Evolutionary conservation across 2,329 filamentous ascomycete species (phyloP).

Genomic region (Fusarium sp.): DNA sequence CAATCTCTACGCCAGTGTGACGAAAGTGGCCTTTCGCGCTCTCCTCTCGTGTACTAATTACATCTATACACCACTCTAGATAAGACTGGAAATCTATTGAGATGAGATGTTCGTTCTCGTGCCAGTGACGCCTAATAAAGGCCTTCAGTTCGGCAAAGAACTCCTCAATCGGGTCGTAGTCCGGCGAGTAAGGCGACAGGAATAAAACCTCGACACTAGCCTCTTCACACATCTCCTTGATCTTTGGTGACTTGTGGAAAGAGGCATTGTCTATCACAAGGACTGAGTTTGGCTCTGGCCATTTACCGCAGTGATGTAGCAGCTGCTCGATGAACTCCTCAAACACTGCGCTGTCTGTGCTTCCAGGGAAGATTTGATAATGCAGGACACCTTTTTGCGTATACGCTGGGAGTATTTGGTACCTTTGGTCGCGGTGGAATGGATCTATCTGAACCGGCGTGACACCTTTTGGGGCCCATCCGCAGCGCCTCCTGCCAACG

Average conservation of each 20-base stretch:
- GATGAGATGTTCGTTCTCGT: conserved; percentile 32
- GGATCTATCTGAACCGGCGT: conserved; percentile 14
- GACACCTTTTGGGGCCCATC: conserved; percentile 17
- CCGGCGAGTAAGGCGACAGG: conserved; percentile 42
- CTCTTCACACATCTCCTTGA: conserved; percentile 48
- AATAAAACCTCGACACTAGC: conserved; percentile 33
- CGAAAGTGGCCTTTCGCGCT: conserved; percentile 27
- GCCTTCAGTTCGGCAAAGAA: conserved; percentile 41
- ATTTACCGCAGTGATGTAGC: conserved; percentile 51
- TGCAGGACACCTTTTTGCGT: conserved; percentile 45
- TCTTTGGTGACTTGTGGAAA: conserved; percentile 47
- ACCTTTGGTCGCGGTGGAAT: conserved; percentile 42
- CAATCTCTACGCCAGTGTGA: conserved; percentile 9
- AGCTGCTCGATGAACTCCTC: conserved; percentile 53
- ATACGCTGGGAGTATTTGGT: conserved; percentile 50
- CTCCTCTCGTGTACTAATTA: conserved; percentile 22
- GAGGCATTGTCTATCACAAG: conserved; percentile 56
- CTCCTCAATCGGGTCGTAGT: conserved; percentile 48
- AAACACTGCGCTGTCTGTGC: conserved; percentile 43
- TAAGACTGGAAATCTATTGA: conserved; percentile 36
- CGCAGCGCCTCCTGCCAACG: neutral
- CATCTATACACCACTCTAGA: conserved; percentile 41
- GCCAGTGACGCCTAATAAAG: conserved; percentile 37
- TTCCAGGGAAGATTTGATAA: conserved; percentile 46
- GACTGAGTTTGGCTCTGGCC: conserved; percentile 53